A percentile compares a stretch with the other conserved stretches of the same genome.
Evolutionary conservation across 2,329 filamentous ascomycete genomes (phyloP).

Genomic region (Venturiaceae sp.): DNA sequence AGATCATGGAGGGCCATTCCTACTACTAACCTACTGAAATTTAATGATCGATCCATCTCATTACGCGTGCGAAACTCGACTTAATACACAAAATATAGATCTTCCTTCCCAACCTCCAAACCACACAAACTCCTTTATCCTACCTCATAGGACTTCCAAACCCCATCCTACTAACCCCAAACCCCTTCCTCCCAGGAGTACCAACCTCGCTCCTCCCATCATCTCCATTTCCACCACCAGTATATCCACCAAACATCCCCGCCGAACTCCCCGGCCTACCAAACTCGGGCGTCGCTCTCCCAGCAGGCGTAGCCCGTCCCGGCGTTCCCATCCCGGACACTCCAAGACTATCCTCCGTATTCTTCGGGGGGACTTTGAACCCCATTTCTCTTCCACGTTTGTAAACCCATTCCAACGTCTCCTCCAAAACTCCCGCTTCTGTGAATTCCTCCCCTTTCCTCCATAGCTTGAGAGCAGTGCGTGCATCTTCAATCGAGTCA

Average conservation of each 20-base stretch:
- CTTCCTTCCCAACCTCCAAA: neutral
- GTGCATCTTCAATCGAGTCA: constrained; percentile 91
- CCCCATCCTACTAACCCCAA: constrained; percentile 13
- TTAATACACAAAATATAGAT: neutral
- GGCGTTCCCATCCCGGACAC: neutral
- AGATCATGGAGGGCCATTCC: no score
- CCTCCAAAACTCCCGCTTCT: constrained; percentile 73
- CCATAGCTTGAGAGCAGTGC: constrained; percentile 81
- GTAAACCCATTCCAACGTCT: constrained; percentile 84
- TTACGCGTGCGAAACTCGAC: no score
- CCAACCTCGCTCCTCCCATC: constrained; percentile 18
- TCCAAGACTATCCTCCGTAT: neutral
- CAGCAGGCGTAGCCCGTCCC: neutral
- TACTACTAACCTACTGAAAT: no score
- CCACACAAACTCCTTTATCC: neutral
- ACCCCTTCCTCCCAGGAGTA: constrained; percentile 19
- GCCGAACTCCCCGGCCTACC: constrained; percentile 11
- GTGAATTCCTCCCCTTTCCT: constrained; percentile 83
- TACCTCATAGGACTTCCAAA: constrained; percentile 24
- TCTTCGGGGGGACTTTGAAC: constrained; percentile 19
- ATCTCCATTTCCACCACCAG: constrained; percentile 11
- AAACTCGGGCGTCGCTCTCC: neutral
- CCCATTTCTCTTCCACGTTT: constrained; percentile 47
- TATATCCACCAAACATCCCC: constrained; percentile 10
- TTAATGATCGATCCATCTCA: no score